These are phyloP conservation scores for Fomitopsis palustris DNA, from an alignment of 1,284 basidiomycete genomes.

Conservation along the genomic window DNA sequence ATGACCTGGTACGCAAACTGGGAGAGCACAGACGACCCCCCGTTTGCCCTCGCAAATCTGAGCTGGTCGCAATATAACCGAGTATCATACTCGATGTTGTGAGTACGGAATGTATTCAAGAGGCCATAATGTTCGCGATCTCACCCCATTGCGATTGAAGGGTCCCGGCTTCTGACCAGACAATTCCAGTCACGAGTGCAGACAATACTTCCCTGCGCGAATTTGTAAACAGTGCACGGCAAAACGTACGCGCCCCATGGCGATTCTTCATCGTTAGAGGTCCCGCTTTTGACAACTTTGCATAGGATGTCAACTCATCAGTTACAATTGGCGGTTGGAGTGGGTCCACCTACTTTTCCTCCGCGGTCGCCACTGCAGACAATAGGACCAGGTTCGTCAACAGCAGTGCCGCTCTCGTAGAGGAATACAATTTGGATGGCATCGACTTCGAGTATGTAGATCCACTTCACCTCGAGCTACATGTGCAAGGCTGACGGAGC, in stretches of 20 bases:
- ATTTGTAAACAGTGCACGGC: not conserved
- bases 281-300: not conserved
- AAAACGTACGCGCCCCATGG: not conserved
- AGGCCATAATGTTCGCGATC: not conserved
- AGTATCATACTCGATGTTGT: conserved; percentile 60
- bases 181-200: not conserved
- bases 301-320: conserved; percentile 62
- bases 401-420: conserved; percentile 58
- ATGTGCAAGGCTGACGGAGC: not conserved
- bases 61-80: conserved; percentile 55
- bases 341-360: conserved; percentile 76
- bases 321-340: conserved; percentile 89
- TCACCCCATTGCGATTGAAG: not conserved
- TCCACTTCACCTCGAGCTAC: not conserved
- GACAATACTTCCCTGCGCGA: not conserved
- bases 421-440: conserved; percentile 71
- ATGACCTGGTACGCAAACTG: conserved; percentile 60
- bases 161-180: not conserved
- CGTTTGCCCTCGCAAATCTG: conserved; percentile 39
- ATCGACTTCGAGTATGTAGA: conserved; percentile 79
- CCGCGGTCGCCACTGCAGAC: conserved; percentile 55
- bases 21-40: conserved; percentile 32
- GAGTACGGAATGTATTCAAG: conserved; percentile 17
- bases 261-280: not conserved
- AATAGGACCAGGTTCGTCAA: conserved; percentile 69